A percentile compares a stretch with the other conserved stretches of the same genome.
These are phyloP conservation scores for Candida berthetii DNA, from an alignment of 805 yeast species.

Conservation along the genomic window DNA sequence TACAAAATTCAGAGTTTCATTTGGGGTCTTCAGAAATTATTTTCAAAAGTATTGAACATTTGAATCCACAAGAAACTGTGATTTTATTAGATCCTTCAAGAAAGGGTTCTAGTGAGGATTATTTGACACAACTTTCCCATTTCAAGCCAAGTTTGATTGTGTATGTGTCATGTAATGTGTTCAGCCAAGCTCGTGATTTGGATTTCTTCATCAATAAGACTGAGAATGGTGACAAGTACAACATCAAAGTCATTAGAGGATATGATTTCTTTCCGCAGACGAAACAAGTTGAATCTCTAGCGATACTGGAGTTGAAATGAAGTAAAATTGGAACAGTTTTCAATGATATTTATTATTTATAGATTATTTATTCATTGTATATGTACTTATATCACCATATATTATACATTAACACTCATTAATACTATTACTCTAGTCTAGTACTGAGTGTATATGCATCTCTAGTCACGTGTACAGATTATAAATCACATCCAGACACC, in stretches of 20 bases:
- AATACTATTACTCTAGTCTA: too few species aligned
- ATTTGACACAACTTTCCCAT: slow-evolving; percentile 75
- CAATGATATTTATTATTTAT: too few species aligned
- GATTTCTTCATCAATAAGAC: slow-evolving; percentile 70
- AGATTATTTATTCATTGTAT: too few species aligned
- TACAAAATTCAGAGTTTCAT: slow-evolving; percentile 71
- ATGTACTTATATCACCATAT: too few species aligned
- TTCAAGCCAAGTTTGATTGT: slow-evolving; percentile 80
- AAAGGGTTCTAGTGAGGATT: slow-evolving; percentile 87
- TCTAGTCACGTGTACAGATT: too few species aligned
- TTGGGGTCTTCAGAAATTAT: slow-evolving; percentile 90
- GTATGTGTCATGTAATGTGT: slow-evolving; percentile 93
- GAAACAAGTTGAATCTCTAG: slow-evolving; percentile 84
- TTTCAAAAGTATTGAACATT: slow-evolving; percentile 50
- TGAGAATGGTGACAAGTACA: slow-evolving; percentile 51
- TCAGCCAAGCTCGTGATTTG: slow-evolving; percentile 94
- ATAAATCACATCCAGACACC: too few species aligned
- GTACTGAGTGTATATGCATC: too few species aligned
- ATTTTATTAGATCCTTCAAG: slow-evolving; percentile 95
- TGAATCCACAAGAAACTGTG: slow-evolving; percentile 63
- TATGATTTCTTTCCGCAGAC: slow-evolving; percentile 96
- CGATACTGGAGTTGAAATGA: slow-evolving; percentile 39
- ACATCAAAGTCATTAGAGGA: slow-evolving; percentile 75
- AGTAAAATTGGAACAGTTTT: too few species aligned
- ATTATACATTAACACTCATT: too few species aligned